Conservation (phyloP, 345 rosid species). For the Clausena lansium region DNA sequence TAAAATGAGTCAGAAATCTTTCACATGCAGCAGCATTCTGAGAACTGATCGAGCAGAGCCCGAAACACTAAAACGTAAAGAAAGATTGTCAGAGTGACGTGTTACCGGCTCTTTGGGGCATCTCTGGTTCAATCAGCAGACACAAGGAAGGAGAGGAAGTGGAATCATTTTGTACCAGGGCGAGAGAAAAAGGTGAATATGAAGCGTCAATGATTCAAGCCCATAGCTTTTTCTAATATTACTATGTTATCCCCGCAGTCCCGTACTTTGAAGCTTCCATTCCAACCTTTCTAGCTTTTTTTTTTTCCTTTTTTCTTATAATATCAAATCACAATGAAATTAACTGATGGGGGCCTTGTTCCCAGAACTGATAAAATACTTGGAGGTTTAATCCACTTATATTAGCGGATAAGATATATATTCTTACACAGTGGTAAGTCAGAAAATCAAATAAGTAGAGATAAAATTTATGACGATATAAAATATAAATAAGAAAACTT, state of each 20-base stretch:
- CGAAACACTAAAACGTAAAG: not conserved
- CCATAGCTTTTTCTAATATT: not conserved
- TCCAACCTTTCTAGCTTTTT: no score
- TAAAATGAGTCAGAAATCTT: constrained; percentile 8
- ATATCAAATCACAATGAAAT: no score
- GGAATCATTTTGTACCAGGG: constrained; percentile 24
- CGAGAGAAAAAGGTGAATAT: constrained; percentile 8
- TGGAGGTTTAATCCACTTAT: no score
- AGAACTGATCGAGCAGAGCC: constrained; percentile 8
- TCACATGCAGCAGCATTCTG: constrained; percentile 3
- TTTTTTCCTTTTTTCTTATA: no score
- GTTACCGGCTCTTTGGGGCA: constrained; percentile 19
- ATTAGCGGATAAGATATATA: no score
- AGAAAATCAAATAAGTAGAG: no score
- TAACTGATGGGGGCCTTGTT: no score
- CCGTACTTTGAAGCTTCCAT: not conserved
- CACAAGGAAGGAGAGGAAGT: constrained; percentile 6
- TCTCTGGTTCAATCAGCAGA: constrained; percentile 14
- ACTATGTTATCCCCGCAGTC: constrained; percentile 17
- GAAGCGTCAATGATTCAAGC: not conserved
- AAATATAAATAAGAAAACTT: no score
- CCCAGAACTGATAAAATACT: no score
- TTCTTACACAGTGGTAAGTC: no score
- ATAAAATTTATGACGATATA: no score
- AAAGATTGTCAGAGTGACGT: constrained; percentile 18